Conservation (phyloP, 768 basidiomycete genomes). For the Dendrothele bispora region DNA sequence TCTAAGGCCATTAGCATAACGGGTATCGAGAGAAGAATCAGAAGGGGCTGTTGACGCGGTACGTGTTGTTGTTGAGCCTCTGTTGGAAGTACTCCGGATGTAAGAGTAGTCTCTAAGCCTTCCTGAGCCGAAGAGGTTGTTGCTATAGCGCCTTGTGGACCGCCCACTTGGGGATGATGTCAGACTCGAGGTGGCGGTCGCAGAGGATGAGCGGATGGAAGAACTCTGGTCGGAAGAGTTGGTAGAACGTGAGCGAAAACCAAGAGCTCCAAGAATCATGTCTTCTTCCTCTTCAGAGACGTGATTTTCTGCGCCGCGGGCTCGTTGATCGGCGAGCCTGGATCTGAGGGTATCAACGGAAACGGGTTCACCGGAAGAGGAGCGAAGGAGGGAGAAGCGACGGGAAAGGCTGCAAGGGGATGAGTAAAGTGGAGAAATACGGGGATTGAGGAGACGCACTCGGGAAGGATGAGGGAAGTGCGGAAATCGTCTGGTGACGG, state of each 20-base stretch:
- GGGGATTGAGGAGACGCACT: constrained; percentile 42
- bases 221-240: constrained; percentile 34
- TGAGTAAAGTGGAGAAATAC: constrained; percentile 16
- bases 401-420: constrained; percentile 64
- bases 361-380: constrained; percentile 63
- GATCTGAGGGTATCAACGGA: constrained; percentile 62
- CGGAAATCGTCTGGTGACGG: constrained; percentile 78
- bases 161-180: constrained; percentile 48
- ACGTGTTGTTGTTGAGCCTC: constrained; percentile 42
- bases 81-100: constrained; percentile 52
- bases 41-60: constrained; percentile 52
- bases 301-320: constrained; percentile 62
- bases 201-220: constrained; percentile 30
- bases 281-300: constrained; percentile 84
- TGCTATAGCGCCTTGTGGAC: constrained; percentile 74
- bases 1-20: constrained; percentile 47
- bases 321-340: constrained; percentile 76
- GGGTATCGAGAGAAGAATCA: constrained; percentile 39
- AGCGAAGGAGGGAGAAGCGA: constrained; percentile 78
- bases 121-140: constrained; percentile 85
- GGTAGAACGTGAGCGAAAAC: constrained; percentile 34
- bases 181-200: constrained; percentile 34
- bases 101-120: constrained; percentile 75
- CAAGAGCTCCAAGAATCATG: constrained; percentile 77
- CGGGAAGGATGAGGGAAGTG: constrained; percentile 82